phyloP scores from a whole-genome alignment of 176 grass and related monocot genomes.

The Phragmites australis region DNA sequence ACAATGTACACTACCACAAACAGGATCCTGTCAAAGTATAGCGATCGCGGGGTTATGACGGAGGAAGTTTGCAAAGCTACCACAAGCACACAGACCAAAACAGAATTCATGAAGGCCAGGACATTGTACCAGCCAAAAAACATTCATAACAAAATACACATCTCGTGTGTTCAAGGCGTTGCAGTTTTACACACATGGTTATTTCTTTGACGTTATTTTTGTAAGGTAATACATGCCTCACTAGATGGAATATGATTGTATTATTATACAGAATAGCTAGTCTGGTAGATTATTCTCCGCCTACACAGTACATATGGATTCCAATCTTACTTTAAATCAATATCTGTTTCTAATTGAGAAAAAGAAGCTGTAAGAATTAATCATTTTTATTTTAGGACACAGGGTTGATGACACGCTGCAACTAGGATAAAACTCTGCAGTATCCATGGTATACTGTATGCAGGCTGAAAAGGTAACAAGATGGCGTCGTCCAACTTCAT shows the following conservation, averaged over 20 bases:
- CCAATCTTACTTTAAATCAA: neutral
- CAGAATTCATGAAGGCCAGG: neutral
- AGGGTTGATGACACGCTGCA: neutral
- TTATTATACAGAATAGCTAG: neutral
- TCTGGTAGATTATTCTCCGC: neutral
- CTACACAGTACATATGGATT: neutral
- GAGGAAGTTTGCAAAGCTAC: neutral
- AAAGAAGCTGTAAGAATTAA: neutral
- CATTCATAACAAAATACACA: neutral
- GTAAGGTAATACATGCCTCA: neutral
- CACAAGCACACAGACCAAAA: neutral
- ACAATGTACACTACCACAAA: constrained; percentile 68
- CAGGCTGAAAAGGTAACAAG: neutral
- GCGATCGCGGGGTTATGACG: neutral
- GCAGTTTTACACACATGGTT: neutral
- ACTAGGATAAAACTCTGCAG: neutral
- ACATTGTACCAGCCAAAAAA: neutral
- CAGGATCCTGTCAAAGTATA: constrained; percentile 59
- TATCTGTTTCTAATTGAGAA: neutral
- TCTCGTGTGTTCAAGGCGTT: neutral
- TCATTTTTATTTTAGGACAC: neutral
- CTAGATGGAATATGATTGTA: neutral
- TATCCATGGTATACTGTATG: neutral
- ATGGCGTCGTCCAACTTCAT: no score
- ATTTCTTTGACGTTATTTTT: neutral